phyloP scores from a whole-genome alignment of 2,329 filamentous ascomycete genomes.

The Lachnellula suecica region DNA sequence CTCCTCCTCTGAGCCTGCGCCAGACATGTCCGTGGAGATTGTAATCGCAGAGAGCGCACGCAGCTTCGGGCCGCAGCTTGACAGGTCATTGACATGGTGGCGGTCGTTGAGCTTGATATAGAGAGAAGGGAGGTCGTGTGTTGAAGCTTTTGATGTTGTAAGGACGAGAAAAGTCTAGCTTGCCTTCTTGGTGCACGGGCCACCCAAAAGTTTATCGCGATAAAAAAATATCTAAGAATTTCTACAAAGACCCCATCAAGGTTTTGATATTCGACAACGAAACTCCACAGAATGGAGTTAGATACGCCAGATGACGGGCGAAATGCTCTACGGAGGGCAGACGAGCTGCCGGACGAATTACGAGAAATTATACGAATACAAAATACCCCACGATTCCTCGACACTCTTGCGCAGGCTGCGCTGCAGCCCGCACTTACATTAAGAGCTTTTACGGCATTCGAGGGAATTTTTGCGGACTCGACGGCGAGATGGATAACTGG shows the following conservation, averaged over 20 bases:
- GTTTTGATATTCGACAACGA: constrained; percentile 2
- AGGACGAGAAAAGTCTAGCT: constrained; percentile 18
- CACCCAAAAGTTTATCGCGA: constrained; percentile 12
- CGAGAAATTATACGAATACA: constrained; percentile 64
- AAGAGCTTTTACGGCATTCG: constrained; percentile 71
- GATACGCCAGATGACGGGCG: constrained; percentile 47
- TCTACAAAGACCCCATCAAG: constrained; percentile 4
- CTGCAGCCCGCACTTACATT: constrained; percentile 71
- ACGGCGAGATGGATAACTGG: constrained; percentile 73
- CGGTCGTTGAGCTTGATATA: constrained; percentile 23
- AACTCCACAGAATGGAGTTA: constrained; percentile 46
- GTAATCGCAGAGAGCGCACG: constrained; percentile 58
- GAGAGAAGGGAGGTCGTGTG: constrained; percentile 1
- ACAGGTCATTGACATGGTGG: constrained; percentile 61
- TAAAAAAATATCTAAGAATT: constrained; percentile 18
- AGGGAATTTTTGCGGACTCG: constrained; percentile 75
- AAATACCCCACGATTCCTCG: constrained; percentile 65
- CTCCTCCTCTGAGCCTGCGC: constrained; percentile 54
- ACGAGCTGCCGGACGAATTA: constrained; percentile 69
- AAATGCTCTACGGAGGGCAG: constrained; percentile 53
- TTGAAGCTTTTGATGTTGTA: constrained; percentile 7
- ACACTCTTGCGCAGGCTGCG: constrained; percentile 67
- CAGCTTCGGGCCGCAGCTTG: constrained; percentile 64
- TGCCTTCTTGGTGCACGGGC: constrained; percentile 1
- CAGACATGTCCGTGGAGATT: constrained; percentile 44